A percentile compares a stretch with the other conserved stretches of the same genome.
Evolutionary conservation across 306 rosid genomes (phyloP).

Genomic region (Cajanus cajan): DNA sequence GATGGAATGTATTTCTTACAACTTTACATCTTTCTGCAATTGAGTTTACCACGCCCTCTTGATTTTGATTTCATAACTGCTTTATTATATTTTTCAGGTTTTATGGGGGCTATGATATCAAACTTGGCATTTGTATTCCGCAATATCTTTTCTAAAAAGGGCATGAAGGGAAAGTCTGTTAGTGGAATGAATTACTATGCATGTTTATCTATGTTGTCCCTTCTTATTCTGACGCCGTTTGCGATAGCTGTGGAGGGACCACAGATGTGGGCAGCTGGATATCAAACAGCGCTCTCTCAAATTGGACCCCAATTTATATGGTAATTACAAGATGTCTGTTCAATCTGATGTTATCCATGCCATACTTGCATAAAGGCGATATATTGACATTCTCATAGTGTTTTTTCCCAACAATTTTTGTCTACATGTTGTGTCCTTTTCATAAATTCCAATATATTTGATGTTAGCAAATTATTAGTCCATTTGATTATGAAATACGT

Average conservation of each 20-base stretch:
- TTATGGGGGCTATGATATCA: slow-evolving; percentile 99
- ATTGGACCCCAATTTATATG: slow-evolving; percentile 81
- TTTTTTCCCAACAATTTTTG: neutral
- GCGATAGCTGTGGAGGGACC: slow-evolving; percentile 95
- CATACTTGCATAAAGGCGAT: neutral
- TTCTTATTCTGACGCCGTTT: slow-evolving; percentile 69
- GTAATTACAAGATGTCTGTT: slow-evolving; percentile 38
- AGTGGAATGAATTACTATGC: slow-evolving; percentile 98
- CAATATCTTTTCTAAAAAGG: slow-evolving; percentile 81
- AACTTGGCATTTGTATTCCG: slow-evolving; percentile 89
- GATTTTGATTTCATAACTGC: neutral
- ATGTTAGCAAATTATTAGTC: neutral
- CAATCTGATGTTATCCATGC: neutral
- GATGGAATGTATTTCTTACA: neutral
- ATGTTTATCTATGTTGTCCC: slow-evolving; percentile 80
- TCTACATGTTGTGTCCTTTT: neutral
- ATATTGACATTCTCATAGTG: neutral
- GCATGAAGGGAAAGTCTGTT: slow-evolving; percentile 92
- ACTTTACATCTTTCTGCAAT: neutral
- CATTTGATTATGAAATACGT: neutral
- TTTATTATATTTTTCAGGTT: slow-evolving; percentile 51
- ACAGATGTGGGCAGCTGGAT: slow-evolving; percentile 83
- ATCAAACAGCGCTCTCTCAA: slow-evolving; percentile 65
- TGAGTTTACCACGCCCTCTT: neutral
- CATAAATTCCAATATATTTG: slow-evolving; percentile 3